Conservation (phyloP, 1,284 basidiomycete species). For the Fomitiporia mediterranea region DNA sequence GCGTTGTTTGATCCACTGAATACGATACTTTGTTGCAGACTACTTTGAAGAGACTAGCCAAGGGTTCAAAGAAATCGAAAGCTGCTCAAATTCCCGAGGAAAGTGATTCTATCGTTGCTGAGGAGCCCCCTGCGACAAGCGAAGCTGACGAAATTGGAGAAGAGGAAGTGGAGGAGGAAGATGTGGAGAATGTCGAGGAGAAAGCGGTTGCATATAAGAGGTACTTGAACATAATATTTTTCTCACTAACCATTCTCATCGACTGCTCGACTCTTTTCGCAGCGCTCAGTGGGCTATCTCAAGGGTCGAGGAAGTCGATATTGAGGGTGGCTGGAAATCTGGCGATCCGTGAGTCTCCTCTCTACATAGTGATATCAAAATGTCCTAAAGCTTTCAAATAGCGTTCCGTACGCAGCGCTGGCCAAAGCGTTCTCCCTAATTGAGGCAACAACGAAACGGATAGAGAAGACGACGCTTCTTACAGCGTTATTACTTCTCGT, state of each 20-base stretch:
- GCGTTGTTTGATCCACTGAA: neutral
- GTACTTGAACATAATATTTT: conserved; percentile 36
- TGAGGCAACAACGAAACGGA: conserved; percentile 92
- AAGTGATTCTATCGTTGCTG: conserved; percentile 24
- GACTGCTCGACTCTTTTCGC: conserved; percentile 9
- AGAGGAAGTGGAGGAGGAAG: conserved; percentile 42
- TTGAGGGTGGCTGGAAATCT: conserved; percentile 82
- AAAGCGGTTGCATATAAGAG: conserved; percentile 49
- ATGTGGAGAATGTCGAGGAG: conserved; percentile 30
- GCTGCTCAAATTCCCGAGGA: conserved; percentile 18
- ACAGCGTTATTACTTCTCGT: conserved; percentile 89
- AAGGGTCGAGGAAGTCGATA: conserved; percentile 67
- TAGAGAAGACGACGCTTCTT: conserved; percentile 88
- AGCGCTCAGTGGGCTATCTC: conserved; percentile 72
- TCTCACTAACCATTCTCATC: neutral
- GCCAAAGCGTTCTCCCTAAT: conserved; percentile 88
- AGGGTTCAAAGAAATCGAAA: conserved; percentile 12
- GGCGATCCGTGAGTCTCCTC: conserved; percentile 71
- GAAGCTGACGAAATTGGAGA: conserved; percentile 29
- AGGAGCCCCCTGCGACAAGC: conserved; percentile 26
- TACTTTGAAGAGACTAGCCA: neutral
- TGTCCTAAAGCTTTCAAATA: conserved; percentile 30
- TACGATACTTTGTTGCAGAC: neutral
- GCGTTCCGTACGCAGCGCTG: conserved; percentile 92
- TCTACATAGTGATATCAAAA: neutral